These are phyloP conservation scores for Hibiscus trionum DNA, from an alignment of 345 rosid species.

Conservation along the genomic window DNA sequence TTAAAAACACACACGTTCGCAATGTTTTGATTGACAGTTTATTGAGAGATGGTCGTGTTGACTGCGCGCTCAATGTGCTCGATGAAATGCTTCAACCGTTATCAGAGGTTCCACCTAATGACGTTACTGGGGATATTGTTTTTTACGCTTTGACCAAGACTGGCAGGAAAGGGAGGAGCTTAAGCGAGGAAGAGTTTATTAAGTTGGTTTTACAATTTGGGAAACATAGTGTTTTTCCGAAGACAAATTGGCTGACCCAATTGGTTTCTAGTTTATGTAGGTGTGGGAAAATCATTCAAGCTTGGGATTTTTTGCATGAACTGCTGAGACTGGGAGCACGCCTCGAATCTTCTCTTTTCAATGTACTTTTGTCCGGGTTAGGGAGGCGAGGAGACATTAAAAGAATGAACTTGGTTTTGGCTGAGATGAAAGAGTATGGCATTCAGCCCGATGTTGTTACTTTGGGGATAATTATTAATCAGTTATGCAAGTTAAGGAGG, in stretches of 20 bases:
- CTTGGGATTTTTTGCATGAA: constrained; percentile 41
- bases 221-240: constrained; percentile 42
- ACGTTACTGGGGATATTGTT: constrained; percentile 37
- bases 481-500: constrained; percentile 51
- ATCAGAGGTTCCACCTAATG: constrained; percentile 35
- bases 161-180: constrained; percentile 16
- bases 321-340: constrained; percentile 40
- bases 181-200: constrained; percentile 33
- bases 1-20: constrained; percentile 35
- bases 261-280: constrained; percentile 43
- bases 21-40: constrained; percentile 33
- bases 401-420: constrained; percentile 49
- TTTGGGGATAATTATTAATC: constrained; percentile 56
- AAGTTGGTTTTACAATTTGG: constrained; percentile 40
- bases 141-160: constrained; percentile 32
- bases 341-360: constrained; percentile 43
- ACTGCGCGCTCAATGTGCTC: constrained; percentile 67
- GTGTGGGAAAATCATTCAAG: constrained; percentile 27
- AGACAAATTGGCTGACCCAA: constrained; percentile 29
- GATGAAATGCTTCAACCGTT: constrained; percentile 65
- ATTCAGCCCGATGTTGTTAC: constrained; percentile 53
- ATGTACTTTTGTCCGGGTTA: constrained; percentile 50
- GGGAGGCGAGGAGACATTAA: constrained; percentile 38
- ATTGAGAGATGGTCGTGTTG: constrained; percentile 30
- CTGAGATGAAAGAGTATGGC: constrained; percentile 49